Evolutionary conservation across 2,329 filamentous ascomycete species (phyloP).

Genomic region (Aspergillus hortae): DNA sequence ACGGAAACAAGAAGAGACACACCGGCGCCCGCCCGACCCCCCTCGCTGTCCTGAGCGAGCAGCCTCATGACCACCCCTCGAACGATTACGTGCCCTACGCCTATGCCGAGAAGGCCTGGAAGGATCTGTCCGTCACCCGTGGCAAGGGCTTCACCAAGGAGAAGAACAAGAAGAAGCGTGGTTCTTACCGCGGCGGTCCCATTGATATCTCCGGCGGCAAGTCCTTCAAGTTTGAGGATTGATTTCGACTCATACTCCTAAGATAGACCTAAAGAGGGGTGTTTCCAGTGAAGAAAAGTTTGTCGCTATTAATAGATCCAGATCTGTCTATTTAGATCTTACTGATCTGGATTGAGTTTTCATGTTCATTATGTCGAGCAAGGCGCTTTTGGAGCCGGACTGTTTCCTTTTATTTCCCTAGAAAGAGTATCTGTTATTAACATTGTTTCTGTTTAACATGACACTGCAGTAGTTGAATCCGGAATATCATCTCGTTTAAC

Average conservation of each 20-base stretch:
- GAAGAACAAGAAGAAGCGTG: conserved; percentile 98
- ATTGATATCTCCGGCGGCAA: conserved; percentile 82
- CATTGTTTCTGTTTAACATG: too few relatives aligned
- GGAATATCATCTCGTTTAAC: too few relatives aligned
- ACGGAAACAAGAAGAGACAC: conserved; percentile 39
- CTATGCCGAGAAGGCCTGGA: conserved; percentile 84
- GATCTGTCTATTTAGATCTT: conserved; percentile 13
- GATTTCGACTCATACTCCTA: conserved; percentile 25
- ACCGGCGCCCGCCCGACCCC: conserved; percentile 60
- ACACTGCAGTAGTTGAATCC: too few relatives aligned
- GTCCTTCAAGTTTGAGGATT: conserved; percentile 93
- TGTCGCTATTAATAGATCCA: conserved; percentile 12
- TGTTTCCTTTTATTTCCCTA: neutral
- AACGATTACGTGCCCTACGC: conserved; percentile 81
- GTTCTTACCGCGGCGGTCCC: conserved; percentile 81
- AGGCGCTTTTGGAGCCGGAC: conserved; percentile 27
- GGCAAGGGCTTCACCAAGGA: conserved; percentile 99
- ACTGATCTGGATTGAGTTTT: neutral
- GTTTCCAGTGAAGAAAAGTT: conserved; percentile 5
- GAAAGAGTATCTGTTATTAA: neutral
- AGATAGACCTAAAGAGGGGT: conserved; percentile 13
- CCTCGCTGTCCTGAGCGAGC: conserved; percentile 71
- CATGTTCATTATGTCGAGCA: conserved; percentile 20
- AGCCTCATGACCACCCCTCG: conserved; percentile 65
- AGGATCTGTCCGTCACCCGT: conserved; percentile 83